Percentiles rank a stretch among this genome's conserved stretches.
Conservation (phyloP, 805 yeast species). For the Kazachstania bromeliacearum region DNA sequence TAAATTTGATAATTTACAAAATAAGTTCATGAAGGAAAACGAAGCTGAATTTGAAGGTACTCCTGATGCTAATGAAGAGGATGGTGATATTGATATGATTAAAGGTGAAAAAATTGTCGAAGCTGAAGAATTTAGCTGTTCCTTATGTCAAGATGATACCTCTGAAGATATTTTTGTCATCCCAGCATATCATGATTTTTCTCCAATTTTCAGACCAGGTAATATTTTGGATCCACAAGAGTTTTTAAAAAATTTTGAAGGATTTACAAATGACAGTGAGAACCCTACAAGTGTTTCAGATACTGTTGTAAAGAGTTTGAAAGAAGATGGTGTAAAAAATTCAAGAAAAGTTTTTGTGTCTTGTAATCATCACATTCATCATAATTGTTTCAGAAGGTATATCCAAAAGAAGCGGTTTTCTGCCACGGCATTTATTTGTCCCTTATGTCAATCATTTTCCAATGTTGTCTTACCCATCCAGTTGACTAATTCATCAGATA, state of each 20-base stretch:
- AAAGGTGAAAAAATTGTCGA: constrained; percentile 26
- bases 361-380: constrained; percentile 93
- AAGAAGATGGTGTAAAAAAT: constrained; percentile 6
- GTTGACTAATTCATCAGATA: constrained; percentile 8
- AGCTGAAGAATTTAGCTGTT: constrained; percentile 36
- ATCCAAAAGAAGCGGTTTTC: constrained; percentile 50
- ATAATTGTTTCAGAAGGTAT: constrained; percentile 60
- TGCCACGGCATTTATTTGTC: constrained; percentile 74
- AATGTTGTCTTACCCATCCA: constrained; percentile 26
- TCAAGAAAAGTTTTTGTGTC: constrained; percentile 47
- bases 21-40: constrained; percentile 55
- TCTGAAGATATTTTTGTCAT: constrained; percentile 45
- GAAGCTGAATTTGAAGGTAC: constrained; percentile 23
- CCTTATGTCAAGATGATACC: constrained; percentile 49
- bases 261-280: constrained; percentile 22
- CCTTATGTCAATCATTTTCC: constrained; percentile 74
- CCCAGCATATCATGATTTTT: constrained; percentile 40
- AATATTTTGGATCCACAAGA: constrained; percentile 22
- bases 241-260: constrained; percentile 23
- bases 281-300: constrained; percentile 14
- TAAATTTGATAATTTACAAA: constrained; percentile 64
- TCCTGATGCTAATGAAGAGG: constrained; percentile 32
- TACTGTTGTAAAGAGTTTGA: constrained; percentile 9
- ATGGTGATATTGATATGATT: constrained; percentile 35
- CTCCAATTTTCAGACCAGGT: constrained; percentile 41